A percentile compares a stretch with the other conserved stretches of the same genome.
phyloP scores from a whole-genome alignment of 805 yeast genomes.

The Cephaloascus albidus region DNA sequence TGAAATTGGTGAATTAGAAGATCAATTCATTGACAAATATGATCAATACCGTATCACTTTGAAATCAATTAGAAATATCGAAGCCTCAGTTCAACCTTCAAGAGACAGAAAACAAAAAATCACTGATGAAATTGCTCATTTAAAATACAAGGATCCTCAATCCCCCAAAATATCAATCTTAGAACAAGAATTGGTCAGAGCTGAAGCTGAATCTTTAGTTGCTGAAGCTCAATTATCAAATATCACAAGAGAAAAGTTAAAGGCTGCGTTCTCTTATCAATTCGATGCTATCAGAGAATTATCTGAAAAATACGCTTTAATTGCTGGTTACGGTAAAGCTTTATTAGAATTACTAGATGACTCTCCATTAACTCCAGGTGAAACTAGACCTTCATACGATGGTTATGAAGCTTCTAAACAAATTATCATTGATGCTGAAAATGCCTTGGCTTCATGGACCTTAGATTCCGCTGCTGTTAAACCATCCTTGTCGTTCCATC shows the following conservation, averaged over 20 bases:
- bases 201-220: constrained; percentile 97
- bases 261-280: constrained; percentile 95
- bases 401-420: constrained; percentile 98
- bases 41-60: constrained; percentile 96
- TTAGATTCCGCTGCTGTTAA: constrained; percentile 90
- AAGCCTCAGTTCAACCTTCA: constrained; percentile 95
- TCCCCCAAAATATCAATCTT: constrained; percentile 91
- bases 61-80: constrained; percentile 92
- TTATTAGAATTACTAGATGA: constrained; percentile 92
- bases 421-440: constrained; percentile 94
- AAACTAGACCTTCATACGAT: constrained; percentile 95
- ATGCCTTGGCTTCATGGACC: constrained; percentile 94
- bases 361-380: constrained; percentile 98
- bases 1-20: constrained; percentile 97
- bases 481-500: constrained; percentile 84
- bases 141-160: constrained; percentile 97
- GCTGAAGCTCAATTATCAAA: constrained; percentile 98
- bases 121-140: constrained; percentile 94
- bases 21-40: constrained; percentile 95
- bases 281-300: constrained; percentile 92
- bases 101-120: constrained; percentile 97
- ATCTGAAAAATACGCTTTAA: constrained; percentile 91
- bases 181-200: constrained; percentile 98
- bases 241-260: constrained; percentile 95
- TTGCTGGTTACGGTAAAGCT: constrained; percentile 99